These are phyloP conservation scores for Agrocybe praecox DNA, from an alignment of 768 basidiomycete genomes.

Conservation along the genomic window DNA sequence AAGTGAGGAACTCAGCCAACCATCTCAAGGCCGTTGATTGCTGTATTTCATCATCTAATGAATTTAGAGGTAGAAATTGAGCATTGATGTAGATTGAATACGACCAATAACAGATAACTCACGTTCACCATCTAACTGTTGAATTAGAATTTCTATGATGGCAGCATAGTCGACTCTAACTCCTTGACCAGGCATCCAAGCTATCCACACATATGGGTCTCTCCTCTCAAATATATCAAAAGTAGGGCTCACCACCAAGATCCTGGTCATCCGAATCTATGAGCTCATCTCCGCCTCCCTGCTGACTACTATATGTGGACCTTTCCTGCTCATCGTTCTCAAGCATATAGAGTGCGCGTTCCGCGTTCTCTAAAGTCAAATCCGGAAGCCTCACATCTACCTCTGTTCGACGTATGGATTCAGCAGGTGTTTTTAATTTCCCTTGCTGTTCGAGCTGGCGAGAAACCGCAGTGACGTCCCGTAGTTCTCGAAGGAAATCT, in stretches of 20 bases:
- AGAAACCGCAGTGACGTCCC: constrained; percentile 78
- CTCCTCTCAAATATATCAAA: background rate
- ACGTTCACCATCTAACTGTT: constrained; percentile 86
- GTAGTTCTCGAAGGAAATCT: constrained; percentile 90
- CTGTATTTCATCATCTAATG: constrained; percentile 88
- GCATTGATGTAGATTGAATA: background rate
- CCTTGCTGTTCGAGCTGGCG: constrained; percentile 61
- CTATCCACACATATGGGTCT: constrained; percentile 35
- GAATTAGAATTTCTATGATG: constrained; percentile 90
- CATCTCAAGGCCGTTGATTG: constrained; percentile 93
- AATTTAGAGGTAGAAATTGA: background rate
- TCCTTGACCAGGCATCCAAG: constrained; percentile 93
- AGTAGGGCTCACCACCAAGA: constrained; percentile 55
- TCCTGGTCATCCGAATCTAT: constrained; percentile 59
- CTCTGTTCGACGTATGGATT: constrained; percentile 45
- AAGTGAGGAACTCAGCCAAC: constrained; percentile 88
- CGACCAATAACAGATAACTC: constrained; percentile 29
- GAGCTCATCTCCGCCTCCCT: constrained; percentile 42
- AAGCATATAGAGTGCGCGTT: constrained; percentile 58
- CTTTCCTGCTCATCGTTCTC: constrained; percentile 46
- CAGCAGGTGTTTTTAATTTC: constrained; percentile 43
- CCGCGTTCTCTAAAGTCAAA: constrained; percentile 56
- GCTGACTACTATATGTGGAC: constrained; percentile 41
- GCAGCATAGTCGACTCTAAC: constrained; percentile 89
- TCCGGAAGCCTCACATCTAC: constrained; percentile 57